These are phyloP conservation scores for Harringtonia lauricola DNA, from an alignment of 2,329 filamentous ascomycete genomes.

Conservation along the genomic window DNA sequence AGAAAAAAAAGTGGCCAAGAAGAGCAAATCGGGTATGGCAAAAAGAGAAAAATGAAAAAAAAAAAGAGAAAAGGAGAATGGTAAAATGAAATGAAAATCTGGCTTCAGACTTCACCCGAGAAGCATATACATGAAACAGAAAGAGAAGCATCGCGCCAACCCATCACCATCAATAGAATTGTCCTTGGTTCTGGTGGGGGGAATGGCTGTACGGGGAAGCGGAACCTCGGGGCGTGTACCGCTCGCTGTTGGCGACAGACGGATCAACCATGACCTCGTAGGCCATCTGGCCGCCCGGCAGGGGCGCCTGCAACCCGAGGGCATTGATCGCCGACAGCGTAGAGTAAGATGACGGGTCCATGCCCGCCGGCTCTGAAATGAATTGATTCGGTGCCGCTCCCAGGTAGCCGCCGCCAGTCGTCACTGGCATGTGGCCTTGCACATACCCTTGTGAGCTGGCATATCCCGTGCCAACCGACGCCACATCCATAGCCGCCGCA, in stretches of 20 bases:
- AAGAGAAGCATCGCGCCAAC: too few species aligned
- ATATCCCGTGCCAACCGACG: conserved; percentile 8
- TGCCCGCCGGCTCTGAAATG: conserved; percentile 18
- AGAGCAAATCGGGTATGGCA: too few species aligned
- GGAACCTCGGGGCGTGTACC: conserved; percentile 29
- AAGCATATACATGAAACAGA: too few species aligned
- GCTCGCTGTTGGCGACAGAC: conserved; percentile 18
- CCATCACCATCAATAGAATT: conserved; percentile 10
- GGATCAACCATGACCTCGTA: conserved; percentile 22
- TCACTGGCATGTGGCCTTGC: conserved; percentile 17
- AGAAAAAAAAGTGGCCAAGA: not conserved
- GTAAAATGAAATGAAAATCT: too few species aligned
- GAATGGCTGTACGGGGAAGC: conserved; percentile 31
- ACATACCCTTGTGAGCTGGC: conserved; percentile 12
- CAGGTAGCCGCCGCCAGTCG: conserved; percentile 13
- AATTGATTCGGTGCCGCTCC: conserved; percentile 16
- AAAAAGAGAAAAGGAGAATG: conserved; percentile 6
- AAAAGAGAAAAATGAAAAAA: conserved; percentile 9
- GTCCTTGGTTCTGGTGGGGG: conserved; percentile 24
- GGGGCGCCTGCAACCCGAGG: conserved; percentile 24
- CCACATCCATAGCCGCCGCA: conserved; percentile 3
- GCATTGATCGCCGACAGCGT: conserved; percentile 19
- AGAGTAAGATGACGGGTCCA: conserved; percentile 23
- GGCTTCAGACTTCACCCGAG: too few species aligned
- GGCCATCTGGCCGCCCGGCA: conserved; percentile 14